These are phyloP conservation scores for Tetrahymena borealis DNA, from an alignment of 73 alveolate genomes.

Conservation along the genomic window DNA sequence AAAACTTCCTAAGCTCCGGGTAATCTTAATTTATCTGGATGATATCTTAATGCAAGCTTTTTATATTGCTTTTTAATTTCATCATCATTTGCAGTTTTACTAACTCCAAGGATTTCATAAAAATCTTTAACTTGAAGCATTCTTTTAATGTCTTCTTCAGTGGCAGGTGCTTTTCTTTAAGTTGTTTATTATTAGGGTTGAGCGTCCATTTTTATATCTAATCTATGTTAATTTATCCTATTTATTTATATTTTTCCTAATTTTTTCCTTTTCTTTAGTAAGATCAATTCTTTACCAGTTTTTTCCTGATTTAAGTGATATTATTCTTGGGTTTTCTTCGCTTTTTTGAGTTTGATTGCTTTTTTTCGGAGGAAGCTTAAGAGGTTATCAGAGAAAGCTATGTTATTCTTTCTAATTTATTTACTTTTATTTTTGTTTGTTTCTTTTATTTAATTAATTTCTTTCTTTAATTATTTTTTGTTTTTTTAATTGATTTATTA, in stretches of 20 bases:
- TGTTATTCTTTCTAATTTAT: too few relatives aligned
- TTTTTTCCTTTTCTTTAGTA: background rate
- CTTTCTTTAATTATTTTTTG: too few relatives aligned
- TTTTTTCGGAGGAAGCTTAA: too few relatives aligned
- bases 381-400: too few relatives aligned
- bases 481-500: too few relatives aligned
- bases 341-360: too few relatives aligned
- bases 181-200: background rate
- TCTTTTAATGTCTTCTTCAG: slow-evolving; percentile 34
- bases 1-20: slow-evolving; percentile 68
- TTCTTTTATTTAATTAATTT: too few relatives aligned
- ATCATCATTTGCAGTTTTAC: slow-evolving; percentile 64
- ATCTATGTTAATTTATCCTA: background rate
- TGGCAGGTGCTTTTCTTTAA: slow-evolving; percentile 4
- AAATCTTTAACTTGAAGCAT: slow-evolving; percentile 54
- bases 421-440: too few relatives aligned
- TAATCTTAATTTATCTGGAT: slow-evolving; percentile 81
- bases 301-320: too few relatives aligned
- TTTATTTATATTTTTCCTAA: background rate
- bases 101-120: slow-evolving; percentile 75
- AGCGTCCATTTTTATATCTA: background rate
- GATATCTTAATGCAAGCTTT: slow-evolving; percentile 77
- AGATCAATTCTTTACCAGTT: too few relatives aligned
- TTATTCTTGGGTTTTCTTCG: too few relatives aligned
- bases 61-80: slow-evolving; percentile 81